A percentile compares a stretch with the other conserved stretches of the same genome.
Conservation (phyloP, 768 basidiomycete genomes). For the Infundibulicybe gibba region DNA sequence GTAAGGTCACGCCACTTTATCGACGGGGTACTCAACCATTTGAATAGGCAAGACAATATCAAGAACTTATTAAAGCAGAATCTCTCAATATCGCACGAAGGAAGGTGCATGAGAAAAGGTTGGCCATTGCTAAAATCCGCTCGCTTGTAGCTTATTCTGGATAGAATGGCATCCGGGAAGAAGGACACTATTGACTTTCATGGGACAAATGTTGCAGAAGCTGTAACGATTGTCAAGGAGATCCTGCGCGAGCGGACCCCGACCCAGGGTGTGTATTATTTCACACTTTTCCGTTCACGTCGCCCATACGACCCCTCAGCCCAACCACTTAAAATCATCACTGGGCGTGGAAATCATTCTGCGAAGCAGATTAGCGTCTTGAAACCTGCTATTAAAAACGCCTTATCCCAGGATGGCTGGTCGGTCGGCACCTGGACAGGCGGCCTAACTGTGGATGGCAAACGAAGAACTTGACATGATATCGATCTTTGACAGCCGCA, state of each 20-base stretch:
- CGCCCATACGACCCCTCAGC: constrained; percentile 13
- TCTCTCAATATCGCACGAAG: constrained; percentile 59
- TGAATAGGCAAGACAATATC: constrained; percentile 40
- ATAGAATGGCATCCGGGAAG: constrained; percentile 37
- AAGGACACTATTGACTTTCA: constrained; percentile 67
- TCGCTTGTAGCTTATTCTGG: neutral
- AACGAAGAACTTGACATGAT: neutral
- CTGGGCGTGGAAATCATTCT: constrained; percentile 66
- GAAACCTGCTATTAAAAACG: constrained; percentile 55
- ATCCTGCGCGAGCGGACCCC: constrained; percentile 40
- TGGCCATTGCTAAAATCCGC: constrained; percentile 1
- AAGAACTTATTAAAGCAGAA: constrained; percentile 45
- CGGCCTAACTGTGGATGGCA: constrained; percentile 48
- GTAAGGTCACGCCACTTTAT: constrained; percentile 30
- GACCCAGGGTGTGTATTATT: constrained; percentile 33
- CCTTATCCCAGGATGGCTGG: constrained; percentile 40
- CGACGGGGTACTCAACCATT: constrained; percentile 1
- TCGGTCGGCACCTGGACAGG: constrained; percentile 38
- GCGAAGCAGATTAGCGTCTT: constrained; percentile 53
- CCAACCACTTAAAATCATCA: constrained; percentile 55
- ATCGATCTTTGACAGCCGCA: no score
- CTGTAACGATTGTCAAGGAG: constrained; percentile 61
- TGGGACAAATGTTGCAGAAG: constrained; percentile 67
- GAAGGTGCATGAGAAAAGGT: constrained; percentile 64
- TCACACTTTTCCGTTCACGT: neutral